These are phyloP conservation scores for Tephrocybe sp. DNA, from an alignment of 768 basidiomycete genomes.

Conservation along the genomic window DNA sequence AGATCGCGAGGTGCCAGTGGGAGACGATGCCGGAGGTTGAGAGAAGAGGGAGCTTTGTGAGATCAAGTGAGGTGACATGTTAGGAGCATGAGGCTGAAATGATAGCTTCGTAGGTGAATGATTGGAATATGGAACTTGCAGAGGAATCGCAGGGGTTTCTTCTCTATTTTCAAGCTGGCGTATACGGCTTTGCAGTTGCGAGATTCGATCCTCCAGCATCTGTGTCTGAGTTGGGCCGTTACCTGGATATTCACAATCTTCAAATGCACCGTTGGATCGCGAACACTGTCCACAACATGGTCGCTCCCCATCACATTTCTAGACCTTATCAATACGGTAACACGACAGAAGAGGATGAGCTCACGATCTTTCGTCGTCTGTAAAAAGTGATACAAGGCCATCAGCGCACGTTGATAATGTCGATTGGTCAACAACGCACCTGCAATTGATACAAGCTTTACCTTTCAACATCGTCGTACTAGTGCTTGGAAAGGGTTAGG, in stretches of 20 bases:
- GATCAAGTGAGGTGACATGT: too few species aligned
- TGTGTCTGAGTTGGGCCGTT: constrained; percentile 41
- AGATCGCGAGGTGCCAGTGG: too few species aligned
- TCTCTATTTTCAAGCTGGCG: constrained; percentile 34
- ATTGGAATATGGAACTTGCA: constrained; percentile 16
- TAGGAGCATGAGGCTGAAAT: background rate
- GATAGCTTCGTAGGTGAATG: constrained; percentile 1
- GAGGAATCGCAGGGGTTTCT: background rate
- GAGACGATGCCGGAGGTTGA: too few species aligned
- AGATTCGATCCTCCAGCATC: constrained; percentile 44
- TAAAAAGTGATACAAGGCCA: background rate
- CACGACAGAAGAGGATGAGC: background rate
- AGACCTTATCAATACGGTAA: background rate
- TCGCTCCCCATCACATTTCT: constrained; percentile 54
- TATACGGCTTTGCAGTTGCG: constrained; percentile 40
- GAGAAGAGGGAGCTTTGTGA: too few species aligned
- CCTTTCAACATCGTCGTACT: constrained; percentile 23
- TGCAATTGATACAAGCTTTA: constrained; percentile 51
- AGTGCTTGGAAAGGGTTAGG: constrained; percentile 76
- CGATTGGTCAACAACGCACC: constrained; percentile 27
- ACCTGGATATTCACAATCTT: constrained; percentile 57
- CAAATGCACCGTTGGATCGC: constrained; percentile 33
- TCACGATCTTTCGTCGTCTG: constrained; percentile 50
- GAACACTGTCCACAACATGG: constrained; percentile 52
- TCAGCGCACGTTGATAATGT: background rate